These are phyloP conservation scores for Solanum hybrid DNA, from an alignment of 305 asterid genomes.

Conservation along the genomic window DNA sequence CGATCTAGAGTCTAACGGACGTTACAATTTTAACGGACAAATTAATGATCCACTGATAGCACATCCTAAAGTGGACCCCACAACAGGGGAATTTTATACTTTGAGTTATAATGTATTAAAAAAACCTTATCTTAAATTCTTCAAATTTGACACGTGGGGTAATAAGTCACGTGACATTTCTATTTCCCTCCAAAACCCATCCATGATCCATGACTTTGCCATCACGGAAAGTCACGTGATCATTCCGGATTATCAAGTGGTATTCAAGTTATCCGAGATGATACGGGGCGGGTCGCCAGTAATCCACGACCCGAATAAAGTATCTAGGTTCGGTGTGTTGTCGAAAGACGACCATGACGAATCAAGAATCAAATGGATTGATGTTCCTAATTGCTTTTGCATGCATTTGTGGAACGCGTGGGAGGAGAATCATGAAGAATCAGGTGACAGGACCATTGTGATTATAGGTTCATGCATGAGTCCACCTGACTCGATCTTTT, in stretches of 20 bases:
- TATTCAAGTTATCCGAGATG: slow-evolving; percentile 46
- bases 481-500: slow-evolving; percentile 33
- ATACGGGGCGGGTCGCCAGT: slow-evolving; percentile 40
- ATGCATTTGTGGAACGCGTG: slow-evolving; percentile 63
- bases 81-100: slow-evolving; percentile 38
- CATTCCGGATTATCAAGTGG: slow-evolving; percentile 59
- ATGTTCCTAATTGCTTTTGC: slow-evolving; percentile 45
- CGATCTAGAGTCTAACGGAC: slow-evolving; percentile 37
- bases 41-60: slow-evolving; percentile 40
- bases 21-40: slow-evolving; percentile 35
- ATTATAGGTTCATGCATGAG: slow-evolving; percentile 44
- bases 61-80: slow-evolving; percentile 57
- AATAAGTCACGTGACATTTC: slow-evolving; percentile 37
- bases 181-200: slow-evolving; percentile 28
- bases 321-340: slow-evolving; percentile 37
- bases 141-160: slow-evolving; percentile 28
- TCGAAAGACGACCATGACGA: slow-evolving; percentile 22
- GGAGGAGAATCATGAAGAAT: slow-evolving; percentile 29
- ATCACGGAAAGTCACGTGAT: slow-evolving; percentile 44
- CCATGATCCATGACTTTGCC: slow-evolving; percentile 62
- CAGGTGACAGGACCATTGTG: slow-evolving; percentile 17
- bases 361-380: slow-evolving; percentile 38
- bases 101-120: slow-evolving; percentile 33
- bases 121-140: slow-evolving; percentile 36
- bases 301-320: slow-evolving; percentile 23